phyloP scores from a whole-genome alignment of 768 basidiomycete species.

The Russula ochroleuca region DNA sequence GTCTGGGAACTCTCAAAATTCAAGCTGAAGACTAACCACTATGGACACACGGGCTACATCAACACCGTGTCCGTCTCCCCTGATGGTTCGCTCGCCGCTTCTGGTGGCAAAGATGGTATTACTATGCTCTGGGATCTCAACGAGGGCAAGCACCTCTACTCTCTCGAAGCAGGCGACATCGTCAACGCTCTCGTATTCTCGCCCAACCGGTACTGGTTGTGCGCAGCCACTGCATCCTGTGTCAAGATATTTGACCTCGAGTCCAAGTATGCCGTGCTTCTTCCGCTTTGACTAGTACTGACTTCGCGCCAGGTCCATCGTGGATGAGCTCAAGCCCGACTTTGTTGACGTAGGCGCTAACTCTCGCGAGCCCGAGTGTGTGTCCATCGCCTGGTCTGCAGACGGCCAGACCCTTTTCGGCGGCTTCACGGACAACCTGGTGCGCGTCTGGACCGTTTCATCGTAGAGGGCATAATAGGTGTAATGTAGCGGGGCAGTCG shows the following conservation, averaged over 20 bases:
- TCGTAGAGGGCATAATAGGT: slow-evolving; percentile 36
- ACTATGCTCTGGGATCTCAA: slow-evolving; percentile 99
- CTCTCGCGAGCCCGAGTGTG: slow-evolving; percentile 82
- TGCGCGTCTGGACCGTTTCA: slow-evolving; percentile 88
- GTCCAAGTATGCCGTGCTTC: slow-evolving; percentile 74
- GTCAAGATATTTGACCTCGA: slow-evolving; percentile 99
- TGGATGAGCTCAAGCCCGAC: slow-evolving; percentile 97
- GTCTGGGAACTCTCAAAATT: slow-evolving; percentile 99
- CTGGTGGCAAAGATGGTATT: slow-evolving; percentile 98
- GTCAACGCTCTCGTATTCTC: slow-evolving; percentile 99
- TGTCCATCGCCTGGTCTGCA: slow-evolving; percentile 97
- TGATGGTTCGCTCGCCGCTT: slow-evolving; percentile 97
- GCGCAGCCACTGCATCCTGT: slow-evolving; percentile 94
- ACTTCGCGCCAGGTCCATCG: slow-evolving; percentile 66
- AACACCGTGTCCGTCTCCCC: slow-evolving; percentile 98
- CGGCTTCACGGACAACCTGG: slow-evolving; percentile 92
- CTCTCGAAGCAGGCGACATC: slow-evolving; percentile 94
- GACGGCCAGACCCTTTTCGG: slow-evolving; percentile 97
- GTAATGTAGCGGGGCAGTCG: slow-evolving; percentile 12
- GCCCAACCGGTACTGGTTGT: slow-evolving; percentile 99
- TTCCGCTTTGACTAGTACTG: slow-evolving; percentile 16
- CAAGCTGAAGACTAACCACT: slow-evolving; percentile 99
- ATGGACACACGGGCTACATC: slow-evolving; percentile 98
- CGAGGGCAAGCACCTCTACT: slow-evolving; percentile 99
- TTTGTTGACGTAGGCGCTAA: slow-evolving; percentile 72